A percentile compares a stretch with the other conserved stretches of the same genome.
Evolutionary conservation across 805 yeast species (phyloP).

Genomic region (Candida sakaeoensis): DNA sequence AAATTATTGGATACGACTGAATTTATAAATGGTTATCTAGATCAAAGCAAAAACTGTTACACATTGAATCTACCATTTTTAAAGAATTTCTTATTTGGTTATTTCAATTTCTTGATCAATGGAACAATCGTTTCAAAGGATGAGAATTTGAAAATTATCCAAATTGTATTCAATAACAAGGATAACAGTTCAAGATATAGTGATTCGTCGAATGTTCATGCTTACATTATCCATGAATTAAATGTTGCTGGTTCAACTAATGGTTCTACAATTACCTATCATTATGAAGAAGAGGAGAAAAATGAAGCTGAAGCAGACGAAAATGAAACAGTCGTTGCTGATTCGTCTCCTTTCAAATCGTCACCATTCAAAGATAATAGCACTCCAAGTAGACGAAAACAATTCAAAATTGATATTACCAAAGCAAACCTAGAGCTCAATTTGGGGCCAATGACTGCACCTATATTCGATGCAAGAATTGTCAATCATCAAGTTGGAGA

Average conservation of each 20-base stretch:
- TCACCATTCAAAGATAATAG: slow-evolving; percentile 17
- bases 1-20: slow-evolving; percentile 17
- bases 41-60: slow-evolving; percentile 13
- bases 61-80: slow-evolving; percentile 34
- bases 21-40: slow-evolving; percentile 28
- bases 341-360: slow-evolving; percentile 33
- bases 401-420: slow-evolving; percentile 9
- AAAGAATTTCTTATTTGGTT: slow-evolving; percentile 37
- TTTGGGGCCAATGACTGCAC: slow-evolving; percentile 33
- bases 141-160: slow-evolving; percentile 25
- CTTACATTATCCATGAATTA: slow-evolving; percentile 25
- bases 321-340: slow-evolving; percentile 39
- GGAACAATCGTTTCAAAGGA: slow-evolving; percentile 19
- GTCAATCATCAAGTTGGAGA: slow-evolving; percentile 17
- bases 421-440: slow-evolving; percentile 8
- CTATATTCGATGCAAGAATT: slow-evolving; percentile 29
- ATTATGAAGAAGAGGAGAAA: not conserved
- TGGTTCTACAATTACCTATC: slow-evolving; percentile 5
- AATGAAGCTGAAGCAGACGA: slow-evolving; percentile 22
- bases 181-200: slow-evolving; percentile 8
- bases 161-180: slow-evolving; percentile 25
- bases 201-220: slow-evolving; percentile 13
- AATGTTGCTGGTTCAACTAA: slow-evolving; percentile 9
- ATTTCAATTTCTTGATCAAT: slow-evolving; percentile 29
- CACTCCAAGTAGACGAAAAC: slow-evolving; percentile 12